These are phyloP conservation scores for sorghum (Sorghum bicolor) DNA, from an alignment of 176 grass and related monocot species.

Conservation along the genomic window Sorghum_bicolor_NCBIv3 NC_012879.2:6692501-6693000, in stretches of 20 bases:
- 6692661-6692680: not conserved
- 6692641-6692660: not conserved
- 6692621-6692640: not conserved
- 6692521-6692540: slow-evolving; percentile 28
- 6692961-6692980: not conserved
- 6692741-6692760: not conserved
- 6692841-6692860: not conserved
- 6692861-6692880: not conserved
- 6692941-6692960: not conserved
- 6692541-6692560: not conserved
- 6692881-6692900: not conserved
- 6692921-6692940: not conserved
- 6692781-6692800: not conserved
- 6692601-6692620: not conserved
- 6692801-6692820: not conserved
- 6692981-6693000: not conserved
- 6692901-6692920: not conserved
- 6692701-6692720: not conserved
- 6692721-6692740: not conserved
- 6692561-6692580: not conserved
- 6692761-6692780: not conserved
- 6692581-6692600: slow-evolving; percentile 7
- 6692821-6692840: not conserved
- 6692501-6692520: slow-evolving; percentile 93
- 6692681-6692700: not conserved